Evolutionary conservation across 2,329 filamentous ascomycete genomes (phyloP).

Genomic region (Fusarium sp.): DNA sequence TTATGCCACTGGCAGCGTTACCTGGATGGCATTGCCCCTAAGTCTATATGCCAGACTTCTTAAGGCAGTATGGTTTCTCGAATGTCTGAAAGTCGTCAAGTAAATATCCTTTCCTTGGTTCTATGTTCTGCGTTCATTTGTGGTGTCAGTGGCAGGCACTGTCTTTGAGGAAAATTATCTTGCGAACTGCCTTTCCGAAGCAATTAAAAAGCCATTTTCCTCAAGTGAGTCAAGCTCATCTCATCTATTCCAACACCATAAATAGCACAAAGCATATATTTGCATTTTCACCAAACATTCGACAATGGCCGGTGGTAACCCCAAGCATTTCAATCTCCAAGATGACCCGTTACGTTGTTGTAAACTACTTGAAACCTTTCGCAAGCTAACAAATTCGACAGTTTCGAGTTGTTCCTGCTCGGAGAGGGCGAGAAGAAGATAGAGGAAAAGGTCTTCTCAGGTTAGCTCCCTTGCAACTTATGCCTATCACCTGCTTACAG

Average conservation of each 20-base stretch:
- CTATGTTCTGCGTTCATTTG: background rate
- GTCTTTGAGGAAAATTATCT: background rate
- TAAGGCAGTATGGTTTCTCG: background rate
- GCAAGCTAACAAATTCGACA: conserved; percentile 50
- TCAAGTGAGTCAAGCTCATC: background rate
- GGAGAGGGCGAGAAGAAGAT: conserved; percentile 92
- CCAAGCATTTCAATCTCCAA: conserved; percentile 51
- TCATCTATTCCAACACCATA: background rate
- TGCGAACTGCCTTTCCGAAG: background rate
- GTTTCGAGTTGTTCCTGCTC: conserved; percentile 93
- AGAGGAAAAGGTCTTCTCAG: conserved; percentile 85
- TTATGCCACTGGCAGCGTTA: background rate
- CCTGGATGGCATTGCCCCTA: background rate
- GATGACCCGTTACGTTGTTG: conserved; percentile 47
- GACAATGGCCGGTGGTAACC: conserved; percentile 49
- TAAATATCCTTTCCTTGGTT: background rate
- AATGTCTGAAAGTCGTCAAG: background rate
- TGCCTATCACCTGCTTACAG: background rate
- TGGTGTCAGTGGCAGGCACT: conserved; percentile 5
- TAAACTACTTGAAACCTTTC: background rate
- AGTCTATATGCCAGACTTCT: background rate
- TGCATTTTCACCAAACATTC: background rate
- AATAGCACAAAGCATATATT: background rate
- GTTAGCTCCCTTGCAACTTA: conserved; percentile 60
- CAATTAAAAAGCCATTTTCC: background rate